A percentile compares a stretch with the other conserved stretches of the same genome.
Evolutionary conservation across 352 stramenopile species (phyloP).

Genomic region (Phytophthora macrochlamydospora): DNA sequence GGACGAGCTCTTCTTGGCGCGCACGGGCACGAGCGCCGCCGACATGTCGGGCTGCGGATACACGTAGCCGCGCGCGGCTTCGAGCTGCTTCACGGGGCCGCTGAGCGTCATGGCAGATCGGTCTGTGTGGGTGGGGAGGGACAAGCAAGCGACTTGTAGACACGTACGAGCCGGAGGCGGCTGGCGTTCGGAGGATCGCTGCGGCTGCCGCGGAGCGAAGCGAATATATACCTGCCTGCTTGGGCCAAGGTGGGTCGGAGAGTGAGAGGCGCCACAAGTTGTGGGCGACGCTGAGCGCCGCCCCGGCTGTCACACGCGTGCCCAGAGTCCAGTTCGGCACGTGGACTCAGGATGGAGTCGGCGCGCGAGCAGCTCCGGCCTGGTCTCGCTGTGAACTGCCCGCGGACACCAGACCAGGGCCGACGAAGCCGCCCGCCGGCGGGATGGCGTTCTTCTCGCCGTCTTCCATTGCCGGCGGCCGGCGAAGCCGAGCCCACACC

Average conservation of each 20-base stretch:
- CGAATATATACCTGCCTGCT: constrained; percentile 26
- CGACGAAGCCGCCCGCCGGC: too few relatives aligned
- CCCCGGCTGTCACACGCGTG: neutral
- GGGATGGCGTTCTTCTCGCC: too few relatives aligned
- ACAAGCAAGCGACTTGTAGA: constrained; percentile 19
- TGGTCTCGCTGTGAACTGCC: neutral
- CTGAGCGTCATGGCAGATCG: constrained; percentile 43
- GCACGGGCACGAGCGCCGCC: constrained; percentile 56
- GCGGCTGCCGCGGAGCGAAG: constrained; percentile 14
- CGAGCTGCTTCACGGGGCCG: constrained; percentile 53
- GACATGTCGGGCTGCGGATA: constrained; percentile 34
- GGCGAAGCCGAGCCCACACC: neutral
- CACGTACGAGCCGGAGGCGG: constrained; percentile 22
- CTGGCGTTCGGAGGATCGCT: constrained; percentile 27
- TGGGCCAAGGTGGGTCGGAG: neutral
- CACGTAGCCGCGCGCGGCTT: constrained; percentile 41
- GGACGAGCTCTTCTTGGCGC: constrained; percentile 37
- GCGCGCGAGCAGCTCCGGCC: neutral
- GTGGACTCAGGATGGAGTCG: neutral
- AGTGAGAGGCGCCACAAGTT: constrained; percentile 11
- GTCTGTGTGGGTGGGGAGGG: constrained; percentile 12
- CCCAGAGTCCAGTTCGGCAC: constrained; percentile 1
- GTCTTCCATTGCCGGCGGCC: too few relatives aligned
- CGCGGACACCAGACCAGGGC: neutral
- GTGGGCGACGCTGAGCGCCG: neutral